phyloP scores from a whole-genome alignment of 345 rosid species.

The Populus euphratica region DNA sequence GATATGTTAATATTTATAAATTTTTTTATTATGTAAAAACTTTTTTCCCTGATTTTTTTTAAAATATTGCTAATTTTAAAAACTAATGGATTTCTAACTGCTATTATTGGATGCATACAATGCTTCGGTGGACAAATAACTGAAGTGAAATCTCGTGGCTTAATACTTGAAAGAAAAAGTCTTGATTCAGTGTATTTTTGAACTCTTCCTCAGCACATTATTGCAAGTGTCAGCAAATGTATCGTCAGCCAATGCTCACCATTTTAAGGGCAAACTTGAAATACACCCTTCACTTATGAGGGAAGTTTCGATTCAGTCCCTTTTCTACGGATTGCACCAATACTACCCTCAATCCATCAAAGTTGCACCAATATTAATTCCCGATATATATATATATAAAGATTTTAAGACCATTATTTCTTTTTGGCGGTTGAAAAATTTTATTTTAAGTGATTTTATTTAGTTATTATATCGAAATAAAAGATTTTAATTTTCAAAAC shows the following conservation, averaged over 20 bases:
- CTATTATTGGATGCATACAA: neutral
- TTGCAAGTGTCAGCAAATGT: neutral
- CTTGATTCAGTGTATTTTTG: slow-evolving; percentile 6
- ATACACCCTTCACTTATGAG: neutral
- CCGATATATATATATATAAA: no score
- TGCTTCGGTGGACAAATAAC: neutral
- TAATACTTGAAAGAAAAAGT: neutral
- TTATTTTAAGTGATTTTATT: no score
- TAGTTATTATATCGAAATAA: no score
- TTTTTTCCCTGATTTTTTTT: no score
- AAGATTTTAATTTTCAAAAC: no score
- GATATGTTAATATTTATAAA: no score
- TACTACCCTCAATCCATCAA: neutral
- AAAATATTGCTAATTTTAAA: no score
- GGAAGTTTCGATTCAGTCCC: neutral
- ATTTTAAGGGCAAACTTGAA: neutral
- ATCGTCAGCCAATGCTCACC: neutral
- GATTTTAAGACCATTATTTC: no score
- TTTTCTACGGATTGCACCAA: neutral
- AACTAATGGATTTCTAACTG: no score
- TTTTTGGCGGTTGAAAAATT: no score
- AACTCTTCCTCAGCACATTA: neutral
- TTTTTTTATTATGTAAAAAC: no score
- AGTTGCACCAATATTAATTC: neutral
- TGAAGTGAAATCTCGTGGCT: neutral